Evolutionary conservation across 371 early-diverging fungal species (phyloP).

Genomic region (Smittium culicis): DNA sequence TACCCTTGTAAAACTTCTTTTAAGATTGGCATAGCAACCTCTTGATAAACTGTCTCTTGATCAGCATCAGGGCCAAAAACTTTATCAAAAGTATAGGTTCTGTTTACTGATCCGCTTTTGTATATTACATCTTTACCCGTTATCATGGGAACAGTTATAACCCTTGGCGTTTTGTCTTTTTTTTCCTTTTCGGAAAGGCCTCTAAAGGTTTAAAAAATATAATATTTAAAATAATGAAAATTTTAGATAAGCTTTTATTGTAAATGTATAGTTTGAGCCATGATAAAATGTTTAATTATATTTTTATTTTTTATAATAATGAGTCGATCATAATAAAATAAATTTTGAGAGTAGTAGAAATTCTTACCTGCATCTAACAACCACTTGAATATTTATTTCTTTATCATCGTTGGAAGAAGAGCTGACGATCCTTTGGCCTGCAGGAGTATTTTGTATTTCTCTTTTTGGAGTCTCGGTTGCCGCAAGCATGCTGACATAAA

Average conservation of each 20-base stretch:
- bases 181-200: conserved; percentile 32
- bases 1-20: conserved; percentile 53
- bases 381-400: conserved; percentile 47
- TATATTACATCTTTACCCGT: conserved; percentile 26
- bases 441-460: background rate
- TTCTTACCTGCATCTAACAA: conserved; percentile 49
- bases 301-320: no score
- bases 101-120: conserved; percentile 29
- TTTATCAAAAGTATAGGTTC: conserved; percentile 74
- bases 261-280: no score
- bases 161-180: conserved; percentile 25
- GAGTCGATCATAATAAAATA: no score
- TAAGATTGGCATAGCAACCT: conserved; percentile 70
- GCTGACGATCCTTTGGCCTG: background rate
- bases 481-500: no score
- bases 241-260: no score
- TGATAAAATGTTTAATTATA: no score
- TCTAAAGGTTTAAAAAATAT: conserved; percentile 10
- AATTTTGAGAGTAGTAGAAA: no score
- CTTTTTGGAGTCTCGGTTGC: background rate
- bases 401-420: conserved; percentile 14
- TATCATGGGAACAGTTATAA: conserved; percentile 29
- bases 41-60: conserved; percentile 70
- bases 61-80: conserved; percentile 75
- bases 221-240: background rate